A percentile compares a stretch with the other conserved stretches of the same genome.
These are phyloP conservation scores for Polymyxa betae DNA, from an alignment of 208 protist genomes.

Conservation along the genomic window DNA sequence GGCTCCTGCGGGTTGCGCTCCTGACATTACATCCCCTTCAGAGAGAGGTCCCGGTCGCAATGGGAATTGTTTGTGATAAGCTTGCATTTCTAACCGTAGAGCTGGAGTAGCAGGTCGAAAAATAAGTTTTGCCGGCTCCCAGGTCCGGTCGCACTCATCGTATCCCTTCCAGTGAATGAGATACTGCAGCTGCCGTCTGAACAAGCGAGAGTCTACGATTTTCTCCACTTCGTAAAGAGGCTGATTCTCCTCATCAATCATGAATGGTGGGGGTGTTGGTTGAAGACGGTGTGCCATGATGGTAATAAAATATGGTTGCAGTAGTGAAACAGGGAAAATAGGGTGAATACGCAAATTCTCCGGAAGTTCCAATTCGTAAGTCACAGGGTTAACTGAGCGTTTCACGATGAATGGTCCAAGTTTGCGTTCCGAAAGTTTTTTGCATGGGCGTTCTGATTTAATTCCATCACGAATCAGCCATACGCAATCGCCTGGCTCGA, in stretches of 20 bases:
- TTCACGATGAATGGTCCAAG: background rate
- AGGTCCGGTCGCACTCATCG: background rate
- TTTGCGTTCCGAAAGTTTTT: background rate
- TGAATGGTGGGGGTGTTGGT: background rate
- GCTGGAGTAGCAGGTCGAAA: no score
- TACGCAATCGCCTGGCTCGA: background rate
- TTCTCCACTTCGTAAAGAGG: background rate
- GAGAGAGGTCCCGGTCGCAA: no score
- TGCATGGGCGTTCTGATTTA: background rate
- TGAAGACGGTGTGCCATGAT: background rate
- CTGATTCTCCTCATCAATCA: background rate
- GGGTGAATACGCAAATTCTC: background rate
- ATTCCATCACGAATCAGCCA: background rate
- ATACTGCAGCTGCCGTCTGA: background rate
- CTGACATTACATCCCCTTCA: no score
- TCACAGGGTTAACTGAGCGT: background rate
- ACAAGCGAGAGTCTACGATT: background rate
- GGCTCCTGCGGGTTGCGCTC: no score
- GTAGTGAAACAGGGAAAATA: background rate
- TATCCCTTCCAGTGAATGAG: background rate
- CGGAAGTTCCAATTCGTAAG: background rate
- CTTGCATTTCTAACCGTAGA: no score
- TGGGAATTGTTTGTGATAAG: no score
- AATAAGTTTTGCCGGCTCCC: no score
- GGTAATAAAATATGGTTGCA: background rate